These are phyloP conservation scores for Rosa persica DNA, from an alignment of 306 rosid genomes.

Conservation along the genomic window DNA sequence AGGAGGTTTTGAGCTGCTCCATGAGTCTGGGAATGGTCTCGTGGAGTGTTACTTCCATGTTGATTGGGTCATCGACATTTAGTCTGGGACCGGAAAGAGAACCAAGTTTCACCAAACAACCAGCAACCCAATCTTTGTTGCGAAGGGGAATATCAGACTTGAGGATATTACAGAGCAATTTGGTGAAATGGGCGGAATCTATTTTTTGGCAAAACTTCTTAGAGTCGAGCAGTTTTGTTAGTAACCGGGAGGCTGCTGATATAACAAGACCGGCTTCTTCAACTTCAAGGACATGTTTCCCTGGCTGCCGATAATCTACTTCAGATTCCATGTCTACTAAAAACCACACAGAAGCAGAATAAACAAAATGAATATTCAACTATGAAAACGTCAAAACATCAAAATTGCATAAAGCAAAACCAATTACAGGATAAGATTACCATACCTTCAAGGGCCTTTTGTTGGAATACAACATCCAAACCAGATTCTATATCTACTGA, in stretches of 20 bases:
- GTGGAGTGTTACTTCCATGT: conserved; percentile 68
- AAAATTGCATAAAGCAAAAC: background rate
- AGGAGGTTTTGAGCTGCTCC: conserved; percentile 60
- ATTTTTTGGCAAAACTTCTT: conserved; percentile 42
- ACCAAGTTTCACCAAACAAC: conserved; percentile 71
- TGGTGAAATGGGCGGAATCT: conserved; percentile 48
- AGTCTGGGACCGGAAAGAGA: conserved; percentile 47
- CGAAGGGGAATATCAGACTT: conserved; percentile 61
- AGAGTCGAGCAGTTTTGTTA: conserved; percentile 62
- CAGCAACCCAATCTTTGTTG: conserved; percentile 82
- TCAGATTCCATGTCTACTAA: conserved; percentile 51
- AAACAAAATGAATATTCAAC: conserved; percentile 14
- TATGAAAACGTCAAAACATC: background rate
- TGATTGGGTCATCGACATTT: conserved; percentile 43
- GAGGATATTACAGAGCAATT: conserved; percentile 58
- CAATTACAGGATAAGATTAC: conserved; percentile 21
- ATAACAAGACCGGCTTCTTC: conserved; percentile 92
- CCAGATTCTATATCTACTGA: conserved; percentile 62
- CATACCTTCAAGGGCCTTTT: conserved; percentile 53
- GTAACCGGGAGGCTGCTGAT: conserved; percentile 76
- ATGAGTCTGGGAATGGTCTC: conserved; percentile 82
- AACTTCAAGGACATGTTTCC: conserved; percentile 54
- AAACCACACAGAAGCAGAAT: conserved; percentile 10
- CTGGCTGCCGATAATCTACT: conserved; percentile 53
- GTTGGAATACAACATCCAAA: conserved; percentile 61